phyloP scores from a whole-genome alignment of 192 early-diverging fungal species.

The Paraglomus occultum region DNA sequence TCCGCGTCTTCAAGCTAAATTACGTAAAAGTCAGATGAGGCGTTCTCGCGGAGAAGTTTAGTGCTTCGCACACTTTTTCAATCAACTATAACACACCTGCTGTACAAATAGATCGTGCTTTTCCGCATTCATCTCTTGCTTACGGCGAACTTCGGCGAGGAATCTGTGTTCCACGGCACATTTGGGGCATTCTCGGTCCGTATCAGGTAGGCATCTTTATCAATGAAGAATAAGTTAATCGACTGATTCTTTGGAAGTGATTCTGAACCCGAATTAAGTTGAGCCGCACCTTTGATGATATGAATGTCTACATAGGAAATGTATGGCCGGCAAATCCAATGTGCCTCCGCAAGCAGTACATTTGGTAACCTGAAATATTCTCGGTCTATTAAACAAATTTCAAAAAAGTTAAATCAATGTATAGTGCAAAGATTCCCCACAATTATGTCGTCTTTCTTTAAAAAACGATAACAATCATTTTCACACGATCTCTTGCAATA shows the following conservation, averaged over 20 bases:
- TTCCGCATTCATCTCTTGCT: constrained; percentile 74
- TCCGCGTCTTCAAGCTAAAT: constrained; percentile 68
- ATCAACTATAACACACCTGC: constrained; percentile 49
- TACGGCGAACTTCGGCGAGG: constrained; percentile 74
- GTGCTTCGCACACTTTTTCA: neutral
- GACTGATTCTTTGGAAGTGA: constrained; percentile 34
- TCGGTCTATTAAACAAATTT: constrained; percentile 35
- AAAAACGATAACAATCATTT: neutral
- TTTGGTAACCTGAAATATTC: constrained; percentile 77
- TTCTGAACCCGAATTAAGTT: neutral
- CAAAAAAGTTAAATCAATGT: neutral
- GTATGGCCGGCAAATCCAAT: constrained; percentile 87
- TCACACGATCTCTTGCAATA: constrained; percentile 2
- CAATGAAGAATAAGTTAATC: neutral
- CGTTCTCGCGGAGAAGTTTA: constrained; percentile 1
- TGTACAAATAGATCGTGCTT: constrained; percentile 80
- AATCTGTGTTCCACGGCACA: constrained; percentile 84
- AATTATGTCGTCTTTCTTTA: too few species aligned
- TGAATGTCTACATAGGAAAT: constrained; percentile 94
- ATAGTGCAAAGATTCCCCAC: too few species aligned
- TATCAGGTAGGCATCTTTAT: constrained; percentile 50
- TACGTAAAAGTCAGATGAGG: constrained; percentile 19
- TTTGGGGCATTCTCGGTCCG: constrained; percentile 66
- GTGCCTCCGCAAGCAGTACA: constrained; percentile 67
- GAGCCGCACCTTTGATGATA: constrained; percentile 81